Base-by-base conservation (phyloP, 257 asterid genomes). In the Forsythia viridissima region DNA sequence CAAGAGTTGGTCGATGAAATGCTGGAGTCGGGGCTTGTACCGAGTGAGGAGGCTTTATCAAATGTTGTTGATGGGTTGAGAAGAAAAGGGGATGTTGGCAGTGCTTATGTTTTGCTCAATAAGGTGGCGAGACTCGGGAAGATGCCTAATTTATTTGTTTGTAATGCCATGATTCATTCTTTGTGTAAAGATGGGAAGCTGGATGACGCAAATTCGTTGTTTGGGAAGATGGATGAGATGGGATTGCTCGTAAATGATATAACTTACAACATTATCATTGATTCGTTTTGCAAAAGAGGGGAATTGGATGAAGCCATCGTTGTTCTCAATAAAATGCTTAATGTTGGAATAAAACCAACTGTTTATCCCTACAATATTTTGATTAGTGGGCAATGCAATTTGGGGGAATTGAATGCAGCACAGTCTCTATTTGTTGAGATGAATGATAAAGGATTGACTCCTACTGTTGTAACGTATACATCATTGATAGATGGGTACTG, bases 401-500 rank as follows among this genome's bases (percentile, higher is more conserved):
- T 85, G 79, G 94, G 96, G 41, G 87, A 89, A 41, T 68, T 85
- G 73, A 70, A 71, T 65, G 88, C 81, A 34, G 99, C 98, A 8
- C 88, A 82, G 79, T 80, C 43, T 12, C 72, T 88, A 55, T 83
- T 90, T 83, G 77, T 80, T 30, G 93, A 92, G 74, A 88, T 90
- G 90, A 84, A 78, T 38, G 79, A 77, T 44, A 92, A 81, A 78
- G 98, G 97, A 63, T 40, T 92, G 79, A 63, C 61, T 74, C 97
- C 96, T n/a, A 92, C 90, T 48, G 98, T 92, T 74, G 96, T 95
- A 59, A 93, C 98, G 4, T 95, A 93, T 74, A 95, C 97, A 5
- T 90, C 97, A 39, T 84, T 95, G 87, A 90, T 95, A 46, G 97
- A 90, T 77, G 98, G 97, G 37, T 95, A 87, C 72, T 89, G 93